phyloP scores from a whole-genome alignment of 1,139 yeast species.

The Nakaseomyces kungkrabaensis region DNA sequence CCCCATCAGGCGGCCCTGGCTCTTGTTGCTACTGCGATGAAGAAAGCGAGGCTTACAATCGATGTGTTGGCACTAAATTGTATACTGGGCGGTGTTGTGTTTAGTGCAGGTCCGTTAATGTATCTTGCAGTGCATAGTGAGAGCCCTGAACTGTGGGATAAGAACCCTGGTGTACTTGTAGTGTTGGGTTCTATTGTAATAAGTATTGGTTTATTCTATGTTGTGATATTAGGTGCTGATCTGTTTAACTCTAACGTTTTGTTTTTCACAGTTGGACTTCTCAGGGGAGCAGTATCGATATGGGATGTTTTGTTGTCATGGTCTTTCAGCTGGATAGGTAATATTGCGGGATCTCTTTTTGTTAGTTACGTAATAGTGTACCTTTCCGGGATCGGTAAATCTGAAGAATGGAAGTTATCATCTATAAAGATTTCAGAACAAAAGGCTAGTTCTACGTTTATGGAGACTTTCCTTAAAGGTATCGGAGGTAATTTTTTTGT shows the following conservation, averaged over 20 bases:
- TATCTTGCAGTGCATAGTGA: slow-evolving; percentile 47
- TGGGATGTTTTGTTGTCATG: slow-evolving; percentile 57
- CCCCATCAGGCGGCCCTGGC: slow-evolving; percentile 77
- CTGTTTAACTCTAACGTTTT: slow-evolving; percentile 62
- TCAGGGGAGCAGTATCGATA: slow-evolving; percentile 58
- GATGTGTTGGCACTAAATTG: slow-evolving; percentile 53
- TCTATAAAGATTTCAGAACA: slow-evolving; percentile 38
- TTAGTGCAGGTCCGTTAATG: slow-evolving; percentile 67
- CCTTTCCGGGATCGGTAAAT: slow-evolving; percentile 40
- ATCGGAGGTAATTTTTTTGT: slow-evolving; percentile 72
- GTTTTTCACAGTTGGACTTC: slow-evolving; percentile 56
- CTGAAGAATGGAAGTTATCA: slow-evolving; percentile 36
- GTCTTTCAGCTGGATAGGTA: slow-evolving; percentile 59
- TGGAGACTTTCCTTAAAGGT: slow-evolving; percentile 51
- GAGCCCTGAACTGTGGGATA: slow-evolving; percentile 34
- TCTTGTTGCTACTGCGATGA: slow-evolving; percentile 75
- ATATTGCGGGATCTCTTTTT: slow-evolving; percentile 53
- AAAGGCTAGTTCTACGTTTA: slow-evolving; percentile 42
- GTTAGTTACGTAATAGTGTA: slow-evolving; percentile 55
- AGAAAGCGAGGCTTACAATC: slow-evolving; percentile 56
- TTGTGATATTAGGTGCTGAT: slow-evolving; percentile 64
- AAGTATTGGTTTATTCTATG: slow-evolving; percentile 64
- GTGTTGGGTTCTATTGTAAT: slow-evolving; percentile 48
- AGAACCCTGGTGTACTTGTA: slow-evolving; percentile 46
- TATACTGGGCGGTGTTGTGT: slow-evolving; percentile 58